These are phyloP conservation scores for Fomes fomentarius DNA, from an alignment of 1,284 basidiomycete genomes.

Conservation along the genomic window DNA sequence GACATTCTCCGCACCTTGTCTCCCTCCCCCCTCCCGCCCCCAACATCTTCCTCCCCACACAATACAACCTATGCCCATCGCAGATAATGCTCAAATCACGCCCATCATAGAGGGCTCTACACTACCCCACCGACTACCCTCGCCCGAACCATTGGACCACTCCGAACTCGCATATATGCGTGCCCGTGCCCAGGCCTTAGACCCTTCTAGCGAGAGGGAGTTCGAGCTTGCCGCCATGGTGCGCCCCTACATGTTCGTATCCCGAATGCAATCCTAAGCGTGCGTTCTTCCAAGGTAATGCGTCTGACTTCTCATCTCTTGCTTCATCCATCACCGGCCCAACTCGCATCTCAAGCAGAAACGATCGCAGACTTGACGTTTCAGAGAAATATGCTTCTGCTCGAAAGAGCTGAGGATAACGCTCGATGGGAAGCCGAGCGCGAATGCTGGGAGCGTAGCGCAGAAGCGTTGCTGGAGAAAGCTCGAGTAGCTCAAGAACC, in stretches of 20 bases:
- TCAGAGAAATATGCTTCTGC: constrained; percentile 61
- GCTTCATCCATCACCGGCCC: constrained; percentile 43
- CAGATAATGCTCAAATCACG: constrained; percentile 1
- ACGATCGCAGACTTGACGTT: constrained; percentile 55
- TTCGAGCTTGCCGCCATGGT: constrained; percentile 65
- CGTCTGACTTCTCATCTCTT: constrained; percentile 43
- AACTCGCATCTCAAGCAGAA: constrained; percentile 62
- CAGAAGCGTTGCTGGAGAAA: constrained; percentile 62
- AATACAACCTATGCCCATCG: constrained; percentile 1
- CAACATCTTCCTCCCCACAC: constrained; percentile 16
- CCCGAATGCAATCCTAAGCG: neutral
- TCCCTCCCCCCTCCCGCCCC: constrained; percentile 40
- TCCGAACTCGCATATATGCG: constrained; percentile 37
- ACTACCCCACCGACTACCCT: constrained; percentile 12
- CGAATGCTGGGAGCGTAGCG: constrained; percentile 60
- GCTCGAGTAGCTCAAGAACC: constrained; percentile 40
- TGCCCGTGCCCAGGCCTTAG: constrained; percentile 25
- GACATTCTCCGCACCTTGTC: constrained; percentile 47
- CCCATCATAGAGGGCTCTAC: constrained; percentile 5
- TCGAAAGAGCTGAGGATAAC: constrained; percentile 56
- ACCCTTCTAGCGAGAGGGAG: constrained; percentile 39
- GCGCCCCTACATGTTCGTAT: constrained; percentile 23
- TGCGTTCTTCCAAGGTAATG: constrained; percentile 47
- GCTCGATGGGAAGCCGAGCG: constrained; percentile 58
- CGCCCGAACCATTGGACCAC: constrained; percentile 37